phyloP scores from a whole-genome alignment of 192 early-diverging fungal species.

The Coemansia sp. region DNA sequence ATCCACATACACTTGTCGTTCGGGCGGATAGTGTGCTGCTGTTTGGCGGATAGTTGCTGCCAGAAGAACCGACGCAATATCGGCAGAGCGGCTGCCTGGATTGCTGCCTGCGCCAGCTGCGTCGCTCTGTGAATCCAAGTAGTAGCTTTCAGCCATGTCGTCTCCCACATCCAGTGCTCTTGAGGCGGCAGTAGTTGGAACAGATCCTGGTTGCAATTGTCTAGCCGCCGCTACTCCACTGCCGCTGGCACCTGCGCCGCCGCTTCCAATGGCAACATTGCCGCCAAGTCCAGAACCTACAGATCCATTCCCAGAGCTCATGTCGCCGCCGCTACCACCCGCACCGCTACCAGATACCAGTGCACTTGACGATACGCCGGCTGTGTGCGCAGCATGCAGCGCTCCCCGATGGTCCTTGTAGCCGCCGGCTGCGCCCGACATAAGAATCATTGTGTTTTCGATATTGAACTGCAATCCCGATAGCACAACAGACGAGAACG shows the following conservation, averaged over 20 bases:
- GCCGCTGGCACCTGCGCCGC: neutral
- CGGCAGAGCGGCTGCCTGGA: constrained; percentile 3
- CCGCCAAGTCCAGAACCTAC: neutral
- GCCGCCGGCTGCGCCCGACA: constrained; percentile 5
- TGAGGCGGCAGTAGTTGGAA: neutral
- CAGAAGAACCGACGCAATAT: neutral
- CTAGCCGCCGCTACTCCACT: neutral
- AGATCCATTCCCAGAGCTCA: neutral
- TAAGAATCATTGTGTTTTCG: constrained; percentile 32
- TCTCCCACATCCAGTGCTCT: constrained; percentile 7
- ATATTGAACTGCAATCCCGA: constrained; percentile 36
- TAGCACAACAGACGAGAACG: constrained; percentile 44
- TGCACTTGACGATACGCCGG: constrained; percentile 1
- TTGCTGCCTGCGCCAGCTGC: constrained; percentile 2
- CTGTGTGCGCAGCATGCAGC: constrained; percentile 4
- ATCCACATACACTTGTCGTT: constrained; percentile 51
- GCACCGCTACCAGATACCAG: neutral
- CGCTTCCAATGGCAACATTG: neutral
- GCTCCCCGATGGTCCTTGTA: constrained; percentile 10
- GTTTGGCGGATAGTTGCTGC: constrained; percentile 30
- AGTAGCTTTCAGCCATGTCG: constrained; percentile 19
- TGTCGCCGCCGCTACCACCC: constrained; percentile 3
- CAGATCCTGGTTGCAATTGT: neutral
- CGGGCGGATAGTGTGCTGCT: constrained; percentile 24
- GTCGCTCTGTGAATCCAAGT: constrained; percentile 12